Evolutionary conservation across 805 yeast species (phyloP).

Genomic region (Candida boleticola): DNA sequence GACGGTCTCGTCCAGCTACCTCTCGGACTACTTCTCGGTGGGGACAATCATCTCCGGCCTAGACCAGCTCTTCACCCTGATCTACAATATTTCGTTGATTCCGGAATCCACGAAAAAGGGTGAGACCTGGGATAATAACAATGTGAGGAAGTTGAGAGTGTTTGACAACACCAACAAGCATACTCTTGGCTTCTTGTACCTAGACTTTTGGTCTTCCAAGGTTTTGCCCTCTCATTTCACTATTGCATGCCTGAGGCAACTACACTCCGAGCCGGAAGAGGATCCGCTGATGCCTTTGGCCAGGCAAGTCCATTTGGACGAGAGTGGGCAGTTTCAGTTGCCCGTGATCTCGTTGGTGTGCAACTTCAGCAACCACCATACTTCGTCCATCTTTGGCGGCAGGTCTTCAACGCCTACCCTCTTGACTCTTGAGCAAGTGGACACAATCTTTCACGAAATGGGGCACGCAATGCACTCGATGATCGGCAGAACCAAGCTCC

Average conservation of each 20-base stretch:
- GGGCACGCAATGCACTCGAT: slow-evolving; percentile 99
- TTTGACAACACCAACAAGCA: slow-evolving; percentile 51
- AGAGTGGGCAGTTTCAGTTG: slow-evolving; percentile 62
- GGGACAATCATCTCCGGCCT: slow-evolving; percentile 87
- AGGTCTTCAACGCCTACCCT: slow-evolving; percentile 45
- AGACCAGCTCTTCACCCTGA: slow-evolving; percentile 60
- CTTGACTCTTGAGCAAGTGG: slow-evolving; percentile 74
- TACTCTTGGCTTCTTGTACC: slow-evolving; percentile 76
- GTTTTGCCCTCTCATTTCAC: slow-evolving; percentile 95
- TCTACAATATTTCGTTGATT: slow-evolving; percentile 75
- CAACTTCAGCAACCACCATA: slow-evolving; percentile 54
- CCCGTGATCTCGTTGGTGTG: slow-evolving; percentile 91
- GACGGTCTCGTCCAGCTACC: slow-evolving; percentile 21
- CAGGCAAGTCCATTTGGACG: slow-evolving; percentile 32
- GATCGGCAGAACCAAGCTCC: slow-evolving; percentile 87
- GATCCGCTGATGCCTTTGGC: slow-evolving; percentile 16
- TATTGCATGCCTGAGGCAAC: slow-evolving; percentile 86
- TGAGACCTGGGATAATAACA: slow-evolving; percentile 80
- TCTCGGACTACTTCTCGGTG: slow-evolving; percentile 74
- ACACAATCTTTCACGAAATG: slow-evolving; percentile 96
- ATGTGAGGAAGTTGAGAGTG: slow-evolving; percentile 80
- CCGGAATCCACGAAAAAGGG: slow-evolving; percentile 64
- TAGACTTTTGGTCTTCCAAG: slow-evolving; percentile 79
- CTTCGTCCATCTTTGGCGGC: slow-evolving; percentile 23
- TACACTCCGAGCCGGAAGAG: slow-evolving; percentile 53